Evolutionary conservation across 352 stramenopile species (phyloP), one percentile per base, ranked within the genome.

Genomic region (Plasmopara viticola): DNA sequence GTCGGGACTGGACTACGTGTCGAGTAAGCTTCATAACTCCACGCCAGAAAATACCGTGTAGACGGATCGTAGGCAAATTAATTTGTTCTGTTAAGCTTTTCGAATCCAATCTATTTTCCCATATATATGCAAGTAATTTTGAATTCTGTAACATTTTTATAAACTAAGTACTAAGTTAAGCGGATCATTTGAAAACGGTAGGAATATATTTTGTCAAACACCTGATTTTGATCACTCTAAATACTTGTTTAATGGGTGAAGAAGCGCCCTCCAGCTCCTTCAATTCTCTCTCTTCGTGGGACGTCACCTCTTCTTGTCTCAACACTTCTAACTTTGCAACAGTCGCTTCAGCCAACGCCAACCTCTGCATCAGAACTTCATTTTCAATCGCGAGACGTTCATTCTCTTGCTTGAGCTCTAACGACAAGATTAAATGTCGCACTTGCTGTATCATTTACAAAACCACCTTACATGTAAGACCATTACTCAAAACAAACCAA

Each of bases 321-420:
- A 87, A 51, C 2, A 59, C 43, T 15, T 62, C 62, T 6, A 86
- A 42, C 33, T 74, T 59, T 37, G 51, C 47, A 7, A 72, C 46
- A 17, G 29, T 38, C 9, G 38, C 41, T n/a, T 75, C 54, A 13
- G 60, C 56, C 1, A 41, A 15, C 15, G 61, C 48, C 25, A 87
- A 54, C 45, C 81, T 64, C 9, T 66, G 51, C 18, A 49, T 42
- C 45, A 87, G 40, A 37, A 53, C 45, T 10, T 70, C 60, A 20
- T 78, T 83, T 50, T 84, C 64, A 14, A 47, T 44, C n/a, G 52
- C 47, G 37, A 78, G 52, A 13, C 64, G 61, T 42, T 74, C 62
- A 35, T 80, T 86, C 51, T 77, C 63, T 42, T 73, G 45, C 38
- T 64, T 20, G 31, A 84, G 41, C 6, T 69, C 68, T 1, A 46